A percentile compares a stretch with the other conserved stretches of the same genome.
Conservation (phyloP, 2,329 filamentous ascomycete species). For the Diaporthe helianthi region DNA sequence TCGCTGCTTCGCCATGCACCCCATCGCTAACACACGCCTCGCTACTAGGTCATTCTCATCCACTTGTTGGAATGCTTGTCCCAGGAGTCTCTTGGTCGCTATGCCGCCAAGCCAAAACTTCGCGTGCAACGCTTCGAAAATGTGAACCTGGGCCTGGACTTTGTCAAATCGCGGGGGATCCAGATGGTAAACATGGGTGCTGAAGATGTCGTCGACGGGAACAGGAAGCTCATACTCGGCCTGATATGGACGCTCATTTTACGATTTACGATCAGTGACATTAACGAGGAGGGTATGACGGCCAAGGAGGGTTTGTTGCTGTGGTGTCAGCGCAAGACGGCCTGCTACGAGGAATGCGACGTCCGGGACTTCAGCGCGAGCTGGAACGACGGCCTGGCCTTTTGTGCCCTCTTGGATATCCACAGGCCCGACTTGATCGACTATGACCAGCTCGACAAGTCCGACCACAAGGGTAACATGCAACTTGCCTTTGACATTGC, state of each 20-base stretch:
- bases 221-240: conserved; percentile 95
- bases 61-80: conserved; percentile 97
- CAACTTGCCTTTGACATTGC: conserved; percentile 97
- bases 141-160: conserved; percentile 93
- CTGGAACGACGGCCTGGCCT: conserved; percentile 97
- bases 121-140: conserved; percentile 98
- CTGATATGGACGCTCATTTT: conserved; percentile 99
- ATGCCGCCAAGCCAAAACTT: conserved; percentile 94
- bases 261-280: conserved; percentile 97
- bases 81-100: conserved; percentile 91
- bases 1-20: conserved; percentile 1
- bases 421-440: conserved; percentile 97
- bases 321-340: conserved; percentile 98
- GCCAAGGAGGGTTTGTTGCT: conserved; percentile 93
- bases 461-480: conserved; percentile 95
- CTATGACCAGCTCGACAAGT: conserved; percentile 93
- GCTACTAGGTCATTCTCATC: conserved; percentile 81
- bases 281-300: conserved; percentile 97
- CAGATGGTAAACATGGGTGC: conserved; percentile 99
- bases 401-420: conserved; percentile 95
- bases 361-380: conserved; percentile 93
- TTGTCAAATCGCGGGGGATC: conserved; percentile 82
- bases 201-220: conserved; percentile 97
- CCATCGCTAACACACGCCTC: conserved; percentile 6
- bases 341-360: conserved; percentile 96